phyloP scores from a whole-genome alignment of 257 asterid genomes.

The Solanum pinnatisectum region DNA sequence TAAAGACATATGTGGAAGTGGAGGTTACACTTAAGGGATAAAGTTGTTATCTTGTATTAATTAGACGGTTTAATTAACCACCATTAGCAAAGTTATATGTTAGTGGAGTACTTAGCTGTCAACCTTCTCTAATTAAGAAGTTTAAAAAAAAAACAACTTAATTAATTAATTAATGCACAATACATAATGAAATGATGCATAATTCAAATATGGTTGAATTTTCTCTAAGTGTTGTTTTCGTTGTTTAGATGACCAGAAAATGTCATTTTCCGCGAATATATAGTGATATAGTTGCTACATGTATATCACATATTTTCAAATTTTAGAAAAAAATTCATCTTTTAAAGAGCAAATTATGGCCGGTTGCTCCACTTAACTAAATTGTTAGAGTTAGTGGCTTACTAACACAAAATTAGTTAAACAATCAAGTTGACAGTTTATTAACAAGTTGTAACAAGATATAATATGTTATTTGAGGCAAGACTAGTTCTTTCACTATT shows the following conservation, averaged over 20 bases:
- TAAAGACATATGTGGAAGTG: background rate
- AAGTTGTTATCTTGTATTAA: constrained; percentile 12
- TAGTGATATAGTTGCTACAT: too few species aligned
- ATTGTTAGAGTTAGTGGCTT: background rate
- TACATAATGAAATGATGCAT: background rate
- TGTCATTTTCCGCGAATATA: too few species aligned
- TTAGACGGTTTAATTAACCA: constrained; percentile 8
- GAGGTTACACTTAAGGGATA: constrained; percentile 14
- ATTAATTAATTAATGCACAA: background rate
- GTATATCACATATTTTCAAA: background rate
- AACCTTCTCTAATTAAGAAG: constrained; percentile 1
- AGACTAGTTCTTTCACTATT: background rate
- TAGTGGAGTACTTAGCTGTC: constrained; percentile 10
- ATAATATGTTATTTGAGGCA: background rate
- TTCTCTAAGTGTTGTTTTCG: background rate
- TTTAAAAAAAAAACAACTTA: background rate
- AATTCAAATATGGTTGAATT: background rate
- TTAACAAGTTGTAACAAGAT: background rate
- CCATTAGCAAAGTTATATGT: constrained; percentile 13
- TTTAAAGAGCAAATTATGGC: background rate
- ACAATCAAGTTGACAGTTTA: background rate
- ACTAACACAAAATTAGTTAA: background rate
- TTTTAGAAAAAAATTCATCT: too few species aligned
- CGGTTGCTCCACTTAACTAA: background rate
- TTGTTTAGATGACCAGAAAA: too few species aligned